Evolutionary conservation across 345 rosid species (phyloP).

Genomic region (Streptanthus diversifolius): DNA sequence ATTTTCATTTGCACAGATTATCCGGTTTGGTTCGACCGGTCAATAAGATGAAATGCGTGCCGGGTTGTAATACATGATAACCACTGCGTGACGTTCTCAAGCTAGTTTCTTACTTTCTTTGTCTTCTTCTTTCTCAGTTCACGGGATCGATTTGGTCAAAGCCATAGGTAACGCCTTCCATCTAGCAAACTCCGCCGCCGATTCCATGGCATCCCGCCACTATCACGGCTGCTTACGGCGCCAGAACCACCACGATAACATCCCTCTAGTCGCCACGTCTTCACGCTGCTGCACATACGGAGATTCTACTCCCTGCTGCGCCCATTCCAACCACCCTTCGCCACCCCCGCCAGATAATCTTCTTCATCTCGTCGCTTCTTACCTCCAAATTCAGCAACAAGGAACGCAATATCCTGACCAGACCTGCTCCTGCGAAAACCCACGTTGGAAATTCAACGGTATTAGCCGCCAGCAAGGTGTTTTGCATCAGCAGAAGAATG

Average conservation of each 20-base stretch:
- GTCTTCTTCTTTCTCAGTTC: neutral
- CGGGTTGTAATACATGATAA: neutral
- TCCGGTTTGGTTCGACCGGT: conserved; percentile 13
- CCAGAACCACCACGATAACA: conserved; percentile 24
- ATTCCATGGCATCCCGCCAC: conserved; percentile 53
- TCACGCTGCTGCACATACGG: conserved; percentile 34
- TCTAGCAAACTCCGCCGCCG: conserved; percentile 6
- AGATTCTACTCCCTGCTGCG: conserved; percentile 30
- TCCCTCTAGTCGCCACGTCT: conserved; percentile 19
- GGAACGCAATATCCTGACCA: conserved; percentile 24
- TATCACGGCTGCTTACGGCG: conserved; percentile 29
- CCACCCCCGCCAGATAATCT: conserved; percentile 42
- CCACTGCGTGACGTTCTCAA: conserved; percentile 20
- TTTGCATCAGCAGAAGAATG: neutral
- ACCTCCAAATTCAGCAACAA: conserved; percentile 43
- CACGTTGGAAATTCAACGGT: neutral
- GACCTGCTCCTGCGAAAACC: conserved; percentile 15
- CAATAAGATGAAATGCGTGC: neutral
- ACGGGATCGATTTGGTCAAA: conserved; percentile 20
- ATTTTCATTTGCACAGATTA: no score
- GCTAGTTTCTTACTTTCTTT: neutral
- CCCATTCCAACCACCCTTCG: conserved; percentile 21
- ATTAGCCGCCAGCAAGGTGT: conserved; percentile 2
- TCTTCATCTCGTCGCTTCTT: conserved; percentile 49
- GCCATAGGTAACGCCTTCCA: neutral